A percentile compares a stretch with the other conserved stretches of the same genome.
Evolutionary conservation across 2,329 filamentous ascomycete species (phyloP).

Genomic region (Dactylellina cionopaga): DNA sequence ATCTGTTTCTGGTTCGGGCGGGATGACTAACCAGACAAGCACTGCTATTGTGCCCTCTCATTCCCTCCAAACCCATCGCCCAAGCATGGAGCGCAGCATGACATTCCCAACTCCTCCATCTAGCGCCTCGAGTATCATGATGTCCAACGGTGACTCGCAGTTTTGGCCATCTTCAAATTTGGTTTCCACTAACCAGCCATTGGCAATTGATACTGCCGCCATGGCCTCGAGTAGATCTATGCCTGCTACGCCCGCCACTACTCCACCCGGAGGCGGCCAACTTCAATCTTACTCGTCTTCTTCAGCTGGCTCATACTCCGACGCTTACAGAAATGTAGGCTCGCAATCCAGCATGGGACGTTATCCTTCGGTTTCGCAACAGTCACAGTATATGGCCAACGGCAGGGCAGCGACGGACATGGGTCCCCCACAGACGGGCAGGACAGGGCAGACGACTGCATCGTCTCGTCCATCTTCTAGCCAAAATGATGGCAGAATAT

Average conservation of each 20-base stretch:
- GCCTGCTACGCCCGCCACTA: constrained; percentile 89
- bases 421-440: constrained; percentile 76
- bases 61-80: constrained; percentile 73
- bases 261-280: constrained; percentile 81
- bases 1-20: constrained; percentile 73
- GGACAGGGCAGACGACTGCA: constrained; percentile 68
- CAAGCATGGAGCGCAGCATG: constrained; percentile 82
- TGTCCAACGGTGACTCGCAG: constrained; percentile 80
- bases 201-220: constrained; percentile 79
- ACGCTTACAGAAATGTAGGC: constrained; percentile 71
- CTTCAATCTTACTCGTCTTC: constrained; percentile 74
- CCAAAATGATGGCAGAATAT: constrained; percentile 56
- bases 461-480: constrained; percentile 59
- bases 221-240: constrained; percentile 83
- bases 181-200: constrained; percentile 75
- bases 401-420: constrained; percentile 71
- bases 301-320: constrained; percentile 77
- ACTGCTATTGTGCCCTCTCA: constrained; percentile 73
- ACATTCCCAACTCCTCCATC: constrained; percentile 94
- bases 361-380: constrained; percentile 68
- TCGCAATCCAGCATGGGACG: constrained; percentile 74
- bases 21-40: constrained; percentile 70
- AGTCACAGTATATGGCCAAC: constrained; percentile 74
- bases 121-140: constrained; percentile 86
- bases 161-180: constrained; percentile 72